Percentiles rank a stretch among this genome's conserved stretches.
Conservation (phyloP, 176 grass and related monocot genomes). For the Poa annua region DNA sequence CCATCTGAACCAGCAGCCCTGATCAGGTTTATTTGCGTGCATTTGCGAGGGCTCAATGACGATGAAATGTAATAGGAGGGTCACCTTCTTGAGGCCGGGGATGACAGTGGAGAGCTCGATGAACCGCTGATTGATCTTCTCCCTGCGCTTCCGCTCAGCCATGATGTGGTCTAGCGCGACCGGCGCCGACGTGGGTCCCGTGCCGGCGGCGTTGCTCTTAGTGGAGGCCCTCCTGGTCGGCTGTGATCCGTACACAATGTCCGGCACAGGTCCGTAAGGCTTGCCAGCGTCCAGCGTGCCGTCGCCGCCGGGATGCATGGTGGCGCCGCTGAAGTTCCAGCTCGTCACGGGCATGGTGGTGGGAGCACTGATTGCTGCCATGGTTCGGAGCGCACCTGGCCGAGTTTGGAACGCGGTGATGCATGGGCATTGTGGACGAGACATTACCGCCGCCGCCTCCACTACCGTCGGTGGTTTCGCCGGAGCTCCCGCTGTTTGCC, state of each 20-base stretch:
- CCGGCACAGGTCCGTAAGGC: background rate
- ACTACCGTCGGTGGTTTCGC: constrained; percentile 21
- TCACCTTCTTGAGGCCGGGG: constrained; percentile 75
- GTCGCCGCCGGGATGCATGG: constrained; percentile 13
- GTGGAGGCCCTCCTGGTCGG: constrained; percentile 8
- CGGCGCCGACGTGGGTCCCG: constrained; percentile 15
- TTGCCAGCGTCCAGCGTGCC: background rate
- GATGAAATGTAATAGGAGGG: background rate
- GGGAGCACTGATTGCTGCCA: background rate
- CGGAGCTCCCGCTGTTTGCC: constrained; percentile 47
- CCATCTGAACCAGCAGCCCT: constrained; percentile 44
- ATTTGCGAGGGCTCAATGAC: background rate
- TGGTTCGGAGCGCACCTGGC: background rate
- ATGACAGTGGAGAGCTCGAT: constrained; percentile 75
- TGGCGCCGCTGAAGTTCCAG: constrained; percentile 55
- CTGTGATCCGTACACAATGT: background rate
- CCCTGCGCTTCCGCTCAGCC: constrained; percentile 72
- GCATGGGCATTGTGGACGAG: background rate
- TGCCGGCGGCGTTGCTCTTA: constrained; percentile 18
- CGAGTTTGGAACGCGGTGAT: constrained; percentile 21
- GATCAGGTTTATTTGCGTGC: background rate
- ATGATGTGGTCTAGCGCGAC: constrained; percentile 63
- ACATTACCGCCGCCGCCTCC: background rate
- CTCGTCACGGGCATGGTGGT: constrained; percentile 19
- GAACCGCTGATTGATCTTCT: constrained; percentile 80